Percentiles rank a stretch among this genome's conserved stretches.
phyloP scores from a whole-genome alignment of 2,329 filamentous ascomycete species.

The Xenoacremonium recifei region DNA sequence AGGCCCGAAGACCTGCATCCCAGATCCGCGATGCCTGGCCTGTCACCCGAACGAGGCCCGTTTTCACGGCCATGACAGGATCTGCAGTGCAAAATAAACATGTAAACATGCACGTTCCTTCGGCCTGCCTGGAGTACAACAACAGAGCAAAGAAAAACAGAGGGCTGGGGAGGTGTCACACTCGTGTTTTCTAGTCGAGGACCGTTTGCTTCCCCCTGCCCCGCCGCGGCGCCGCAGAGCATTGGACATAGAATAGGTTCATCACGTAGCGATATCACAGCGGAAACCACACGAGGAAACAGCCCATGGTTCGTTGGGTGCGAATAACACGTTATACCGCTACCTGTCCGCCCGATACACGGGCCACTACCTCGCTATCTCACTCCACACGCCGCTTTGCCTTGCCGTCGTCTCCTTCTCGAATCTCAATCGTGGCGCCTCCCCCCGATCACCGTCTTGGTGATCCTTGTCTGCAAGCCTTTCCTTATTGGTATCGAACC shows the following conservation, averaged over 20 bases:
- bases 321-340: constrained; percentile 19
- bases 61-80: constrained; percentile 22
- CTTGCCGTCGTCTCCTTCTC: constrained; percentile 3
- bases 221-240: not conserved
- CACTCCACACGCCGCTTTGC: constrained; percentile 8
- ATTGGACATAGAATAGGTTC: constrained; percentile 4
- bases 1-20: too few species aligned
- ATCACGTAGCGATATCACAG: constrained; percentile 6
- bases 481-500: constrained; percentile 27
- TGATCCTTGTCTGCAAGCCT: constrained; percentile 8
- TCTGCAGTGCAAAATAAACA: constrained; percentile 21
- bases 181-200: not conserved
- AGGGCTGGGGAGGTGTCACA: not conserved
- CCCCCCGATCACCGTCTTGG: not conserved
- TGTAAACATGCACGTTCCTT: constrained; percentile 2
- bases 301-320: constrained; percentile 23
- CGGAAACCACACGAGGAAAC: constrained; percentile 21
- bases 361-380: constrained; percentile 15
- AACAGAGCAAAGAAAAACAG: constrained; percentile 11
- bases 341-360: constrained; percentile 21
- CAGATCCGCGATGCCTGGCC: constrained; percentile 24
- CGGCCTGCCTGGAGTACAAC: not conserved
- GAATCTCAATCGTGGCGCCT: not conserved
- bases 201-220: not conserved
- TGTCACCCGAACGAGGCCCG: constrained; percentile 12